A percentile compares a stretch with the other conserved stretches of the same genome.
Conservation (phyloP, 2,329 filamentous ascomycete genomes). For the Microcyclospora pomicola region DNA sequence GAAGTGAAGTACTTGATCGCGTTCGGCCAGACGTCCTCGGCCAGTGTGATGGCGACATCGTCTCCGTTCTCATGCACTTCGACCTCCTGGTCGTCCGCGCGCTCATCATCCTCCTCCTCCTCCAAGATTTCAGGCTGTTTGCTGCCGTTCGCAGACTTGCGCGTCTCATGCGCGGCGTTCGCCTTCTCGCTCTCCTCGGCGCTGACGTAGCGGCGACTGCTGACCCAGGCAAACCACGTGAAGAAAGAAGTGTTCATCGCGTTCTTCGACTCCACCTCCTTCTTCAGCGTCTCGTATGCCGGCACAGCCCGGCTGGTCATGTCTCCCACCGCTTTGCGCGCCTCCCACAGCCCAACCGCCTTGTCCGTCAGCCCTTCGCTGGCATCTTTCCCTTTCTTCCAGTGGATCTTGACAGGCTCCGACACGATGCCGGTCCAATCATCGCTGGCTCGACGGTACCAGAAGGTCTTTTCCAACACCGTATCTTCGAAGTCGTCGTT, state of each 20-base stretch:
- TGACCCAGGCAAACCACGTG: slow-evolving; percentile 67
- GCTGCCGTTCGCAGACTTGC: slow-evolving; percentile 33
- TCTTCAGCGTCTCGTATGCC: slow-evolving; percentile 41
- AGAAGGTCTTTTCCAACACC: slow-evolving; percentile 82
- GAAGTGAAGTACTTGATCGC: slow-evolving; percentile 77
- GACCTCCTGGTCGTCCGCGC: slow-evolving; percentile 50
- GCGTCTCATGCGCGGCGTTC: slow-evolving; percentile 45
- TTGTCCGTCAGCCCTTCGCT: slow-evolving; percentile 67
- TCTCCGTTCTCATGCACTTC: slow-evolving; percentile 86
- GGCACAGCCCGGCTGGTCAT: slow-evolving; percentile 33
- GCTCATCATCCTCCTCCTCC: slow-evolving; percentile 43
- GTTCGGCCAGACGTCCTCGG: slow-evolving; percentile 78
- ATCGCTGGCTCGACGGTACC: slow-evolving; percentile 57
- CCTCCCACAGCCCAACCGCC: slow-evolving; percentile 55
- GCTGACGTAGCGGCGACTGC: slow-evolving; percentile 50
- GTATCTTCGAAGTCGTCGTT: slow-evolving; percentile 74
- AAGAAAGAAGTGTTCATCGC: slow-evolving; percentile 59
- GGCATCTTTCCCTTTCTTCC: slow-evolving; percentile 65
- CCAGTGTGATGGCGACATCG: slow-evolving; percentile 63
- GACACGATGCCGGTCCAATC: slow-evolving; percentile 67
- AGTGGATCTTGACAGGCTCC: slow-evolving; percentile 76
- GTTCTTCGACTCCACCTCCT: slow-evolving; percentile 36
- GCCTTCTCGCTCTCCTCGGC: slow-evolving; percentile 58
- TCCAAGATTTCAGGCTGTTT: slow-evolving; percentile 27
- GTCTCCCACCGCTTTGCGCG: slow-evolving; percentile 38